Base-by-base conservation (phyloP, 352 stramenopile genomes). In the Globisporangium parvum region DNA sequence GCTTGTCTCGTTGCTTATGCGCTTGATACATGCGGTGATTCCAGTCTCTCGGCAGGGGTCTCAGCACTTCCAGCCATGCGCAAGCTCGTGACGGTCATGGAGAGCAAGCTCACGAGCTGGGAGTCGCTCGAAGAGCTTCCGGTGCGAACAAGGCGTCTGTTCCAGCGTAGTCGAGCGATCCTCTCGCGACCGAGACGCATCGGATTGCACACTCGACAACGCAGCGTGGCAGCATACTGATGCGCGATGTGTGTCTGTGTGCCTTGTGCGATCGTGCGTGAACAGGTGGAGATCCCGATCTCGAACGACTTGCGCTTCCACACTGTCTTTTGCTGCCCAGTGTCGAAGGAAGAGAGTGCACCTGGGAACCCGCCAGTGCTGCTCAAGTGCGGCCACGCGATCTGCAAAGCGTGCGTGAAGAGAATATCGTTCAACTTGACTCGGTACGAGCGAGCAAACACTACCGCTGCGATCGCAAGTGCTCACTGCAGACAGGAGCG, bases 311-410 rank as follows among this genome's bases (percentile, higher is more conserved):
- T 90, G 55, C 82, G 82, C 23, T 96, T 94, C 61, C 86, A 96
- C 62, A 91, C 73, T 6, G 81, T 96, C 24, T 95, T 96, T 37
- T 87, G 81, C 31, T 96, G 86, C 39, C 86, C 86, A 21, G 83
- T 96, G 14, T 91, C 83, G 0, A 90, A 93, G 60, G 86, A 96
- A 68, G 81, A 91, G 56, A 91, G 80, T 61, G 86, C 83, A n/a
- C 72, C 80, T 24, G 73, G 75, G 0, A 95, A 96, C 46, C 85
- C 86, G 21, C 86, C 86, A 47, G 80, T 92, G 67, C 66, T 96
- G 51, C 70, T 96, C 18, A 93, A 92, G 59, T 96, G 86, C 46
- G 86, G 86, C 1, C 86, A 96, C 56, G 85, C 87, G 1, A 91
- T 96, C 40, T 92, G 84, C 61, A 77, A 73, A 45, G 77, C 76